Evolutionary conservation across 495 filamentous ascomycete species (phyloP), one percentile per base, ranked within the genome.

Genomic region (Penicillium macrosclerotiorum): DNA sequence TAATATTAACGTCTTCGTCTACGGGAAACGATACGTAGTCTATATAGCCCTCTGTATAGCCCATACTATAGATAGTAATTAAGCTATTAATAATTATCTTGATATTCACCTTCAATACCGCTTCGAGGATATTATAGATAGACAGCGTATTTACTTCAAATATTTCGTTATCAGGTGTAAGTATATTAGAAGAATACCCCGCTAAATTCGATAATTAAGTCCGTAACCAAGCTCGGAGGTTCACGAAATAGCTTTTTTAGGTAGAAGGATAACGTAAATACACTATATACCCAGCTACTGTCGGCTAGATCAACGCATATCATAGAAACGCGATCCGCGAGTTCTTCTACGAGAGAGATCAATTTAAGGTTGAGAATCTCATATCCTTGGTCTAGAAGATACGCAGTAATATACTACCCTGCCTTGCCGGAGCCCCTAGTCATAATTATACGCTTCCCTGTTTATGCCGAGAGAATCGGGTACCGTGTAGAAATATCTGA

Each of bases 161-260:
- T 23, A 67, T 72, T 54, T 83, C 79, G 23, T 72, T 75, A 54
- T 85, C 81, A 1, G 81, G 80, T 4, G 79, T 75, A 4, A 82
- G 64, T 75, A 83, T 76, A 56, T 81, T 81, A 30, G 79, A 68
- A 0, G 81, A 71, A 52, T 78, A 77, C 3, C 77, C 78, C 5
- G 78, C 81, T 18, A 84, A 75, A 52, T n/a, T 85, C 79, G 35
- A 84, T 81, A 8, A 85, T 73, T 0, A 74, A 79, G 55, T 81
- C 79, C 0, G 79, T 78, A 9, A 75, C 4, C 37, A 60, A 13
- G 65, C 65, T 25, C 56, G 59, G 31, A 41, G 56, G 45, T 54
- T 71, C 37, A 37, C 57, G 37, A 65, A 71, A 66, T 69, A 79
- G 67, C 25, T 75, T 67, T 22, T 67, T 52, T 38, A 78, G 66